Percentiles rank a stretch among this genome's conserved stretches.
phyloP scores from a whole-genome alignment of 2,329 filamentous ascomycete genomes.

The Lanzia echinophila region DNA sequence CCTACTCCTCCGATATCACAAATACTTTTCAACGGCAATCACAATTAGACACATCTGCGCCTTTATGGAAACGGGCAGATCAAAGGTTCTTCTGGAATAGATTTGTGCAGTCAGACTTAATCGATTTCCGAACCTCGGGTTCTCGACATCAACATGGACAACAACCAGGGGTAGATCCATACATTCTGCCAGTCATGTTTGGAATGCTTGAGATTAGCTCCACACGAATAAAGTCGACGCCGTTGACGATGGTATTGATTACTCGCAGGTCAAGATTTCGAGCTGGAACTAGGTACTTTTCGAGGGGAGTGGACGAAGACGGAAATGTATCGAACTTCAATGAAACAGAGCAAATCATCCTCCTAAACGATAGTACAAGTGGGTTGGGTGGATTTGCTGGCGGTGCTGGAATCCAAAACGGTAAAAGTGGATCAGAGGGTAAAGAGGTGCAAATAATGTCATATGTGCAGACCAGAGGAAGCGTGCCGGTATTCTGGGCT shows the following conservation, averaged over 20 bases:
- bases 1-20: constrained; percentile 92
- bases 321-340: constrained; percentile 99
- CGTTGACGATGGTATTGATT: constrained; percentile 79
- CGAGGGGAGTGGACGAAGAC: constrained; percentile 84
- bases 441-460: constrained; percentile 84
- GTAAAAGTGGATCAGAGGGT: constrained; percentile 52
- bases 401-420: constrained; percentile 68
- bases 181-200: constrained; percentile 91
- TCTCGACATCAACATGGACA: constrained; percentile 58
- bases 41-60: constrained; percentile 60
- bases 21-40: constrained; percentile 95
- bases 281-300: constrained; percentile 90
- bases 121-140: constrained; percentile 69
- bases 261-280: constrained; percentile 83
- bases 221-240: constrained; percentile 76
- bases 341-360: constrained; percentile 88
- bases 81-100: constrained; percentile 99
- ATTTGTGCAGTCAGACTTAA: constrained; percentile 84
- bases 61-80: constrained; percentile 87
- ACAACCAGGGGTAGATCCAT: constrained; percentile 77
- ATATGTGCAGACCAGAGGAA: constrained; percentile 94
- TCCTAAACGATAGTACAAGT: constrained; percentile 74
- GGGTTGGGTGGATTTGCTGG: constrained; percentile 76
- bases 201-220: constrained; percentile 90
- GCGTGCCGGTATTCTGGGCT: constrained; percentile 92